Conservation (phyloP, 106 monocot genomes). For the Xerophyta viscosa region DNA sequence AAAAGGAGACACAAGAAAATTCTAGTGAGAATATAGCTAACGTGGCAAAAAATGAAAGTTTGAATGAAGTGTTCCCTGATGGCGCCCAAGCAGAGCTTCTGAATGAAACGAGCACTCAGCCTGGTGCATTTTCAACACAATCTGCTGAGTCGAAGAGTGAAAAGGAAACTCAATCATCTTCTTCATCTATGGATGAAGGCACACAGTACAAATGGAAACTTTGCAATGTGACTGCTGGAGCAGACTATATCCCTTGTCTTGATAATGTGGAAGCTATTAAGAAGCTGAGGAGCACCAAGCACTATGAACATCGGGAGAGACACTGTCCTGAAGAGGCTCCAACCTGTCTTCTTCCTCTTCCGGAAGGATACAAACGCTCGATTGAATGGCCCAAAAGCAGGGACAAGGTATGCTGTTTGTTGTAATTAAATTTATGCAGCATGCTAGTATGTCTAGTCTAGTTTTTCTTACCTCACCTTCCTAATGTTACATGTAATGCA, state of each 20-base stretch:
- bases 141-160: conserved; percentile 69
- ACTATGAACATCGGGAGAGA: conserved; percentile 86
- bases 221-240: conserved; percentile 52
- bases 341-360: conserved; percentile 78
- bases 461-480: background rate
- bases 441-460: background rate
- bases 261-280: conserved; percentile 73
- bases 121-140: conserved; percentile 73
- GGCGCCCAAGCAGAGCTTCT: conserved; percentile 69
- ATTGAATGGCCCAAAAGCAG: conserved; percentile 85
- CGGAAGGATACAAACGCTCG: conserved; percentile 54
- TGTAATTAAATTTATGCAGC: too few species aligned
- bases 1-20: conserved; percentile 17
- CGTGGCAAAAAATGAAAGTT: conserved; percentile 21
- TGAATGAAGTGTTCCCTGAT: conserved; percentile 45
- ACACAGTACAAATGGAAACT: conserved; percentile 58
- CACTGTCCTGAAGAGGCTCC: conserved; percentile 80
- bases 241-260: conserved; percentile 95
- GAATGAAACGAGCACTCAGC: conserved; percentile 63
- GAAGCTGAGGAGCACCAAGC: conserved; percentile 53
- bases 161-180: conserved; percentile 43
- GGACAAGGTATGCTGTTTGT: conserved; percentile 52
- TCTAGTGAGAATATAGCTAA: conserved; percentile 9
- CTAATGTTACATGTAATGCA: conserved; percentile 20
- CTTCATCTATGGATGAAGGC: conserved; percentile 13